These are phyloP conservation scores for Penicillium waksmanii DNA, from an alignment of 495 filamentous ascomycete species.

Conservation along the genomic window DNA sequence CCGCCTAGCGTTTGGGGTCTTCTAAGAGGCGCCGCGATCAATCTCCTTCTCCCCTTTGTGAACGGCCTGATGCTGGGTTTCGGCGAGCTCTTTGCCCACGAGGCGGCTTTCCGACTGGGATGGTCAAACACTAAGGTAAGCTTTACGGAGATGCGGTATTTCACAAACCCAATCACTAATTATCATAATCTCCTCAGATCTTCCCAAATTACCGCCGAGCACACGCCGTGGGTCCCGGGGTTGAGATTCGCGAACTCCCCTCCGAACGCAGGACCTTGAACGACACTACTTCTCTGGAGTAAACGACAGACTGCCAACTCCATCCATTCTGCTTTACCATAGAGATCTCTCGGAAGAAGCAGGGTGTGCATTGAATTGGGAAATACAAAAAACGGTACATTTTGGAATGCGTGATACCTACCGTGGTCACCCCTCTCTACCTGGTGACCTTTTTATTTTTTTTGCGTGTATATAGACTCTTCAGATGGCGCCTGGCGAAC, in stretches of 20 bases:
- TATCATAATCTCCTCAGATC: constrained; percentile 47
- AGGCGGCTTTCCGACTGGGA: constrained; percentile 87
- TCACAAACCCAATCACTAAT: constrained; percentile 11
- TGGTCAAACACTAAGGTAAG: constrained; percentile 92
- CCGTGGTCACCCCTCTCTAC: constrained; percentile 19
- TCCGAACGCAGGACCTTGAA: constrained; percentile 54
- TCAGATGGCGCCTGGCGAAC: constrained; percentile 40
- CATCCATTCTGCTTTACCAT: neutral
- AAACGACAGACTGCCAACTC: constrained; percentile 3
- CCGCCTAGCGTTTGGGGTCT: constrained; percentile 86
- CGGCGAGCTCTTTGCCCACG: constrained; percentile 94
- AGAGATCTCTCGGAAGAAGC: neutral
- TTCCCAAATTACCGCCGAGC: constrained; percentile 65
- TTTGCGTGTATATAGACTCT: constrained; percentile 42
- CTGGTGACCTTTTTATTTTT: neutral
- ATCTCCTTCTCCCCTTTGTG: constrained; percentile 90
- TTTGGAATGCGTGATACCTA: constrained; percentile 27
- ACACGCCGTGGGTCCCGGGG: constrained; percentile 64
- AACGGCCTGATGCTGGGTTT: constrained; percentile 99
- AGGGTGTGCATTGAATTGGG: constrained; percentile 22
- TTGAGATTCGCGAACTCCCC: constrained; percentile 62
- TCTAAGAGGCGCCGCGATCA: constrained; percentile 88
- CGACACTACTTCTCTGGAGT: constrained; percentile 47
- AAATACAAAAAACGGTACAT: constrained; percentile 27
- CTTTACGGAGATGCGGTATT: neutral